These are phyloP conservation scores for Didymella pomorum DNA, from an alignment of 2,329 filamentous ascomycete genomes.

Conservation along the genomic window DNA sequence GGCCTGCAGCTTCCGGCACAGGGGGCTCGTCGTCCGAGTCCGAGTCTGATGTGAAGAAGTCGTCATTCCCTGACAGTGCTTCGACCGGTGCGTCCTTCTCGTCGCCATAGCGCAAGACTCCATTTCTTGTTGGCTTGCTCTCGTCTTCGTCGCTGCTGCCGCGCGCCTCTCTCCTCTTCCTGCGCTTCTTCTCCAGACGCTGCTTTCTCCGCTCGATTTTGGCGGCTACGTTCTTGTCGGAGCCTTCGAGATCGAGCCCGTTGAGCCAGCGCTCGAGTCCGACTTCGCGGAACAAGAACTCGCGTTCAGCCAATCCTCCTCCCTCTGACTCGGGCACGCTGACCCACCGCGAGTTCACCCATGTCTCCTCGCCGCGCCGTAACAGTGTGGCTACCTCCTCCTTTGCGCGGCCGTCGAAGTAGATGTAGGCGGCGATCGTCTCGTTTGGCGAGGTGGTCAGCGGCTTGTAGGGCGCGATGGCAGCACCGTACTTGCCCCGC, in stretches of 20 bases:
- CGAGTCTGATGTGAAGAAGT: slow-evolving; percentile 70
- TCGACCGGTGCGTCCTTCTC: slow-evolving; percentile 79
- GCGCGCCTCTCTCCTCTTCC: slow-evolving; percentile 72
- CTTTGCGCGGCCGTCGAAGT: slow-evolving; percentile 94
- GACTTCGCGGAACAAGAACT: slow-evolving; percentile 97
- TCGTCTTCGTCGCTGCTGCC: slow-evolving; percentile 59
- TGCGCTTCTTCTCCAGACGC: slow-evolving; percentile 82
- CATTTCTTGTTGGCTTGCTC: slow-evolving; percentile 52
- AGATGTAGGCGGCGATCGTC: slow-evolving; percentile 98
- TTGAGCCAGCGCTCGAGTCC: slow-evolving; percentile 96
- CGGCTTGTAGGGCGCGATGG: slow-evolving; percentile 85
- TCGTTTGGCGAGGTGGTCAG: slow-evolving; percentile 94
- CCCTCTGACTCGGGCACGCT: slow-evolving; percentile 90
- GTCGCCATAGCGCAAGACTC: slow-evolving; percentile 80
- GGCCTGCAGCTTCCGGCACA: slow-evolving; percentile 87
- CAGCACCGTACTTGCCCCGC: slow-evolving; percentile 62
- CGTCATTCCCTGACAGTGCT: slow-evolving; percentile 73
- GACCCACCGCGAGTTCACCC: slow-evolving; percentile 99
- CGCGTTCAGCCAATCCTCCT: slow-evolving; percentile 91
- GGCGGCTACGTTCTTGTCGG: slow-evolving; percentile 76
- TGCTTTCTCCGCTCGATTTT: slow-evolving; percentile 71
- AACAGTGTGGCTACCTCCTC: slow-evolving; percentile 96
- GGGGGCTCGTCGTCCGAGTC: slow-evolving; percentile 82
- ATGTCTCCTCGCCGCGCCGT: slow-evolving; percentile 93
- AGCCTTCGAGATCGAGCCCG: slow-evolving; percentile 91